Conservation (phyloP, 176 grass and related monocot genomes). For the Stipa capillata region DNA sequence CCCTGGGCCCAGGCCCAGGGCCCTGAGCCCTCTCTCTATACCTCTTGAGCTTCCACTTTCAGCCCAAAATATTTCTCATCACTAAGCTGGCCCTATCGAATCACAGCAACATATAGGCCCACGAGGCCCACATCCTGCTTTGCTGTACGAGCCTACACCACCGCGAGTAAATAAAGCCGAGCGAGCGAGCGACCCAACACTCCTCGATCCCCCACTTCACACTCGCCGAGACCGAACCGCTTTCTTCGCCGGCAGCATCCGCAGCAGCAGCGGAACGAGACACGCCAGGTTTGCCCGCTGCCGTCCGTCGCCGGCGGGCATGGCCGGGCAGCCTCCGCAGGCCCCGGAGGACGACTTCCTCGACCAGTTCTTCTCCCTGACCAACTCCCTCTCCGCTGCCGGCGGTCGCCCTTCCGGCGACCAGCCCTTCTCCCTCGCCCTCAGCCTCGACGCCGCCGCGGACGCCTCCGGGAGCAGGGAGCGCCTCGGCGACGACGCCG, state of each 20-base stretch:
- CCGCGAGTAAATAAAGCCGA: conserved; percentile 4
- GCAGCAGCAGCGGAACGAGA: background rate
- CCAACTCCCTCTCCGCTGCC: conserved; percentile 28
- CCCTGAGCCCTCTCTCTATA: no score
- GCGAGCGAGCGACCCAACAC: background rate
- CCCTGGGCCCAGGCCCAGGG: no score
- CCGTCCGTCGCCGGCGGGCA: background rate
- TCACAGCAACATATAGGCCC: background rate
- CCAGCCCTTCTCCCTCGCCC: conserved; percentile 65
- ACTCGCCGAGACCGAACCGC: background rate
- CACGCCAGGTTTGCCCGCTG: background rate
- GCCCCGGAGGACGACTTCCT: conserved; percentile 81
- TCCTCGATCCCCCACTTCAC: conserved; percentile 18
- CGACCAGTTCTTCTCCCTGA: conserved; percentile 81
- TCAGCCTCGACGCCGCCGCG: conserved; percentile 66
- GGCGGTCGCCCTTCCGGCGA: conserved; percentile 31
- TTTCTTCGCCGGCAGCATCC: background rate
- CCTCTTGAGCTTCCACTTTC: no score
- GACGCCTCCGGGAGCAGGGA: conserved; percentile 49
- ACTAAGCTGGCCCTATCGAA: background rate
- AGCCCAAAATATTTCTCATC: background rate
- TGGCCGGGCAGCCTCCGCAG: conserved; percentile 56
- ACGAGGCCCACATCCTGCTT: background rate
- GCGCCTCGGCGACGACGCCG: conserved; percentile 43
- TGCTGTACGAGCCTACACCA: background rate